A percentile compares a stretch with the other conserved stretches of the same genome.
These are phyloP conservation scores for Leccinum fibrillosum DNA, from an alignment of 768 basidiomycete genomes.

Conservation along the genomic window DNA sequence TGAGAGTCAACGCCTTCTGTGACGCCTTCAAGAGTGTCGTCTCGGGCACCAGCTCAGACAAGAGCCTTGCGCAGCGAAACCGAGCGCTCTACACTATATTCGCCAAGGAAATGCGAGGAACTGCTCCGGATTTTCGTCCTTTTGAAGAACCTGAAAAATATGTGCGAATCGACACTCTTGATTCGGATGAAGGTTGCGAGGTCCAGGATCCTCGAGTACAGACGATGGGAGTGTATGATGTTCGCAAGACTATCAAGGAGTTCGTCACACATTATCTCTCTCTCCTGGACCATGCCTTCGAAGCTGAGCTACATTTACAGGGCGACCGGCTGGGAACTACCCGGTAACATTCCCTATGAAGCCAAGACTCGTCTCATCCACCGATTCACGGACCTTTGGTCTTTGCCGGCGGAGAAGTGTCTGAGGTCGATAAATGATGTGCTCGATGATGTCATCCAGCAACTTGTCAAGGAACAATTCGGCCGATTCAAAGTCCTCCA, in stretches of 20 bases:
- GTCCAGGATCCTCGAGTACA: not conserved
- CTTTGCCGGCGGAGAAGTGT: constrained; percentile 32
- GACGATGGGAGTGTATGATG: constrained; percentile 31
- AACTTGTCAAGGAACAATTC: constrained; percentile 35
- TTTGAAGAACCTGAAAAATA: constrained; percentile 17
- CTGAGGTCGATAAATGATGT: constrained; percentile 32
- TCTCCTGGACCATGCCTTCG: not conserved
- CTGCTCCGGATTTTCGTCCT: constrained; percentile 42
- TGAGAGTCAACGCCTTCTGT: constrained; percentile 45
- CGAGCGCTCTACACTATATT: constrained; percentile 33
- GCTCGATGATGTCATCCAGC: constrained; percentile 28
- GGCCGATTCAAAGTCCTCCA: constrained; percentile 38
- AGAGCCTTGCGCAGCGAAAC: constrained; percentile 36
- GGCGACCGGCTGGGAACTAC: constrained; percentile 42
- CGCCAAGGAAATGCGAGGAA: constrained; percentile 33
- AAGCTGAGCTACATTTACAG: constrained; percentile 21
- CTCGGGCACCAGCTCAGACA: constrained; percentile 28
- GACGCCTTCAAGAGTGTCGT: constrained; percentile 33
- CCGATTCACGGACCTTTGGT: constrained; percentile 36
- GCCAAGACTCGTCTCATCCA: constrained; percentile 38
- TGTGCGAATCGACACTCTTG: constrained; percentile 7
- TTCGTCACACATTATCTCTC: constrained; percentile 14
- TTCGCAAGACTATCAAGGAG: constrained; percentile 35
- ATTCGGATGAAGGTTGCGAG: not conserved
- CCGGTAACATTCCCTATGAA: constrained; percentile 38